Base-by-base conservation (phyloP, 1,139 yeast species). In the Eremothecium sinecaudum region DNA sequence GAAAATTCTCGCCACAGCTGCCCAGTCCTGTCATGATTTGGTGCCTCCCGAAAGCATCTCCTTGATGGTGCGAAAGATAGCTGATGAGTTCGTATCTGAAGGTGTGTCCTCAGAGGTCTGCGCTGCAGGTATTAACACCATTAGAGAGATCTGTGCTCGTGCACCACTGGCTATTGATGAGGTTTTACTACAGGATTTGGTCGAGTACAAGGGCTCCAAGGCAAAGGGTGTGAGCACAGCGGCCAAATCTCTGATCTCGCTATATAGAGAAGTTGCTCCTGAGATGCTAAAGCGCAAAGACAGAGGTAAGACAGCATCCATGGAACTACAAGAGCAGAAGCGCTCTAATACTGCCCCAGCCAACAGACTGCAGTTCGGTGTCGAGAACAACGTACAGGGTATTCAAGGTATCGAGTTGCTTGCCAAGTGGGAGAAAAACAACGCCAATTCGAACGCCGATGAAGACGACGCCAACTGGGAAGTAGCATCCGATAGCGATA, bases 101-200 rank as follows among this genome's bases (percentile, higher is more conserved):
- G 98, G 98, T 66, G 98, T 90, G 24, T 86, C 97, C 8, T 79
- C 94, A 16, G 96, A 90, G 61, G 98, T 87, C 37, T 96, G 97
- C 9, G 86, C 96, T 33, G 97, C 97, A 3, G 99, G 99, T 51
- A 68, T 90, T 44, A 90, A 90, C 59, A 83, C 97, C 4, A 87
- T 90, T 41, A 69, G 97, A 47, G 98, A 90, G 61, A 83, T 90
- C 40, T 70, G 90, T 43, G 63, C 94, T 2, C 78, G 98, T 65
- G 92, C 94, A 7, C 97, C 98, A 12, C 67, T 90, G 43, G 94
- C 97, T 23, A 84, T 90, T 47, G 96, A 86, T 37, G 76, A 79
- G 35, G 74, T 87, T 1, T 63, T 90, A 39, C 66, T 90, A 44
- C 96, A 86, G 48, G 98, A 90, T 62, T 70, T 90, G 57, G 71